Evolutionary conservation across 1,139 yeast species (phyloP), one percentile per base, ranked within the genome.

Genomic region (Diutina pseudorugosa): DNA sequence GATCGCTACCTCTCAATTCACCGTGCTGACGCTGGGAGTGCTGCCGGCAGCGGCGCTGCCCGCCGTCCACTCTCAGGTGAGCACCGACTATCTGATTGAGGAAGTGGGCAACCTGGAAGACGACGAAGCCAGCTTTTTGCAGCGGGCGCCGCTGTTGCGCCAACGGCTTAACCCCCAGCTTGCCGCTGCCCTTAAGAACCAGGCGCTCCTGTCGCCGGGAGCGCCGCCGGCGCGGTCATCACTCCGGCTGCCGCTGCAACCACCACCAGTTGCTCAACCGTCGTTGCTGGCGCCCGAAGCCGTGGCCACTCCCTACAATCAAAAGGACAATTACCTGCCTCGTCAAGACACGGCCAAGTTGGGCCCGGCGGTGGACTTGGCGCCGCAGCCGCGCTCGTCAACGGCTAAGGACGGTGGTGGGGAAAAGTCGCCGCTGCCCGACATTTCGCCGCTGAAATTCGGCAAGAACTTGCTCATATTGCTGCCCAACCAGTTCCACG

Each of bases 401-500:
- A 14, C 14, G 14, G 3, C 8, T 14, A 30, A 30, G 14, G n/a
- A 11, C 36, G 36, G 11, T 30, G 14, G 4, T 14, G 1, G 14
- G 5, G 36, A 30, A 11, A 30, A 30, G 12, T 20, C 25, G n/a
- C 25, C 21, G 14, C 47, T 23, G 47, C 25, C 14, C 8, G n/a
- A 21, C 19, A 11, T 43, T 12, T 23, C 33, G 16, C 47, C 47
- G 19, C 19, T 9, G 19, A 21, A 23, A n/a, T 43, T 43, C 12
- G 47, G 53, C 33, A 71, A 70, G 52, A 73, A 71, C 55, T 55
- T 73, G 12, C 62, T 73, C 45, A 69, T 74, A 5, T 61, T 72
- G 50, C 71, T 76, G 33, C 79, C 79, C 7, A 67, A 65, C 51
- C 76, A 72, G 55, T 70, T 58, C 54, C 68, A 68, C 52, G 73